phyloP scores from a whole-genome alignment of 2,329 filamentous ascomycete genomes.

The Hypoxylon rubiginosum region DNA sequence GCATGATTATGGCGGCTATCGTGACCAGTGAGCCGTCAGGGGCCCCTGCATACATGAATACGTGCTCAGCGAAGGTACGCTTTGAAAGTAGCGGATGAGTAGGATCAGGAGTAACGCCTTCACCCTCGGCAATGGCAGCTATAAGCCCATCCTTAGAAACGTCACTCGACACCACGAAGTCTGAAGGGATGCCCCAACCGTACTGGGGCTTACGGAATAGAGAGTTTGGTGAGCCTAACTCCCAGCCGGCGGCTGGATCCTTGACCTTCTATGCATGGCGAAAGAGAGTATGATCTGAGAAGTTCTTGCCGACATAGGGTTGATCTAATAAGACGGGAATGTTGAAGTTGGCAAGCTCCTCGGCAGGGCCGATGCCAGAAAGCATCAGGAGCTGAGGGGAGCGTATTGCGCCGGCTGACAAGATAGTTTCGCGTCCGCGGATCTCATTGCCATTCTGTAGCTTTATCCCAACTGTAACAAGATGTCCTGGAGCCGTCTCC shows the following conservation, averaged over 20 bases:
- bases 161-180: conserved; percentile 54
- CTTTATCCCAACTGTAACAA: conserved; percentile 21
- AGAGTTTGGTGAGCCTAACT: conserved; percentile 53
- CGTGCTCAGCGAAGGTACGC: conserved; percentile 34
- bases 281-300: conserved; percentile 48
- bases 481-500: not conserved
- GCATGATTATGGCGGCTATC: conserved; percentile 40
- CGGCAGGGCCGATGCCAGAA: conserved; percentile 49
- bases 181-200: conserved; percentile 52
- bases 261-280: conserved; percentile 51
- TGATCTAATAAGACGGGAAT: conserved; percentile 51
- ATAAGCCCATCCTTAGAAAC: conserved; percentile 49
- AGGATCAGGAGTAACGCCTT: conserved; percentile 50
- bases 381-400: conserved; percentile 50
- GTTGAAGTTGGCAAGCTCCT: conserved; percentile 48
- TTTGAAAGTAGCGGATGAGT: conserved; percentile 51
- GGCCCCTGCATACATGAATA: conserved; percentile 30
- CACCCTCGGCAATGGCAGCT: conserved; percentile 53
- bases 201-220: conserved; percentile 55
- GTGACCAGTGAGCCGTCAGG: conserved; percentile 30
- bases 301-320: conserved; percentile 44
- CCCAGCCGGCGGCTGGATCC: conserved; percentile 51
- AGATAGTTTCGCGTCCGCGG: conserved; percentile 47
- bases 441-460: conserved; percentile 40
- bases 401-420: conserved; percentile 46